phyloP scores from a whole-genome alignment of 202 grass and related monocot genomes.

The Schoenoplectus triqueter region DNA sequence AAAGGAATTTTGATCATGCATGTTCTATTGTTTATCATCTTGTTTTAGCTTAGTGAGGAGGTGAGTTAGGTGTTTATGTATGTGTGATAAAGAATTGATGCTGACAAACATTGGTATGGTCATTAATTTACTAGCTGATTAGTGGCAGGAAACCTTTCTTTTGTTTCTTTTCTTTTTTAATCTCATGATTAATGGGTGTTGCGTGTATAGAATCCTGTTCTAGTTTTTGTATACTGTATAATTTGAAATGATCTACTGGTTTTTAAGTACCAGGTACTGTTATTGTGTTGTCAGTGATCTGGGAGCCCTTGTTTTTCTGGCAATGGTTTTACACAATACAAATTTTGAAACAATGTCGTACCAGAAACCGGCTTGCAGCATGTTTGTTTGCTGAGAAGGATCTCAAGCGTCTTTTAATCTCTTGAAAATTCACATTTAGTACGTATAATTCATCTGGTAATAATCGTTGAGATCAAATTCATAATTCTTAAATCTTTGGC shows the following conservation, averaged over 20 bases:
- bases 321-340: not conserved
- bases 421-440: no score
- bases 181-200: slow-evolving; percentile 23
- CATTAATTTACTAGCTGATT: slow-evolving; percentile 39
- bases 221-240: slow-evolving; percentile 39
- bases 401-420: not conserved
- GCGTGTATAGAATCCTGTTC: slow-evolving; percentile 34
- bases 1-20: slow-evolving; percentile 29
- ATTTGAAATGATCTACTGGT: slow-evolving; percentile 36
- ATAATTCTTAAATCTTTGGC: no score
- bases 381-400: not conserved
- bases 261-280: slow-evolving; percentile 21
- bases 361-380: not conserved
- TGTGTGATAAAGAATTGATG: slow-evolving; percentile 27
- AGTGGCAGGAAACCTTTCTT: slow-evolving; percentile 35
- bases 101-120: slow-evolving; percentile 40
- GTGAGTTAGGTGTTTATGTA: slow-evolving; percentile 31
- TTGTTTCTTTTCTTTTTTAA: slow-evolving; percentile 27
- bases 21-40: slow-evolving; percentile 33
- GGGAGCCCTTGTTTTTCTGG: not conserved
- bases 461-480: no score
- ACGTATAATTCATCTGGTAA: no score
- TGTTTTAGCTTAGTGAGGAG: slow-evolving; percentile 25
- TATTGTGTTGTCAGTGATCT: slow-evolving; percentile 11
- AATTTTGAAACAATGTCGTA: not conserved